Percentiles rank a stretch among this genome's conserved stretches.
phyloP scores from a whole-genome alignment of 768 basidiomycete genomes.

The Ramaria sp. region DNA sequence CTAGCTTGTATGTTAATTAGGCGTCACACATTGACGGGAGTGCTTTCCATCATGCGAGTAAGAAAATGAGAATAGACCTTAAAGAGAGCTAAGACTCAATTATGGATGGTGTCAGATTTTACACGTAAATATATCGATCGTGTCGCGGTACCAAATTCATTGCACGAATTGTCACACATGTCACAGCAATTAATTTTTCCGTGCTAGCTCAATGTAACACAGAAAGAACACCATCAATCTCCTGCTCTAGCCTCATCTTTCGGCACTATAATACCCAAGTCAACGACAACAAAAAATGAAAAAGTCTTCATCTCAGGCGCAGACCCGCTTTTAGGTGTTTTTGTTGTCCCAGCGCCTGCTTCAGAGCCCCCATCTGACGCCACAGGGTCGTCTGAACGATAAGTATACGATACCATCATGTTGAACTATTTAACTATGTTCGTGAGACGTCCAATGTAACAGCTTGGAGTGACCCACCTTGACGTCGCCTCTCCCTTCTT shows the following conservation, averaged over 20 bases:
- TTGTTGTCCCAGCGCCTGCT: constrained; percentile 22
- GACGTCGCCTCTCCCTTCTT: constrained; percentile 64
- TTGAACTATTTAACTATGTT: constrained; percentile 55
- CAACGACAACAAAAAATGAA: constrained; percentile 78
- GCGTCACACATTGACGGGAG: no score
- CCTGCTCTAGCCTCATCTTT: constrained; percentile 25
- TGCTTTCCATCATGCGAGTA: no score
- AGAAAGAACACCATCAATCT: no score
- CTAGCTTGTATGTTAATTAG: no score
- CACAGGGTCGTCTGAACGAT: constrained; percentile 78
- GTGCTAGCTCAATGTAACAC: no score
- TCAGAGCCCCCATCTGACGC: constrained; percentile 48
- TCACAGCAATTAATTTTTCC: not conserved
- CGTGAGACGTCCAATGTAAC: not conserved
- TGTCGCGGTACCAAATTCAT: not conserved
- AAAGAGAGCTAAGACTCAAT: no score
- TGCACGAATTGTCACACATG: not conserved
- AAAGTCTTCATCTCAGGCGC: constrained; percentile 75
- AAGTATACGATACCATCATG: constrained; percentile 89
- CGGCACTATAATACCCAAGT: constrained; percentile 61
- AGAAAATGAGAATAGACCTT: no score
- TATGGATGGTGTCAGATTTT: no score
- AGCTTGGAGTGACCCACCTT: constrained; percentile 43
- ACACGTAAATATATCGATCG: no score
- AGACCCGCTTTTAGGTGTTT: constrained; percentile 33